These are phyloP conservation scores for Arctium minus DNA, from an alignment of 129 eudicot genomes.

Conservation along the genomic window DNA sequence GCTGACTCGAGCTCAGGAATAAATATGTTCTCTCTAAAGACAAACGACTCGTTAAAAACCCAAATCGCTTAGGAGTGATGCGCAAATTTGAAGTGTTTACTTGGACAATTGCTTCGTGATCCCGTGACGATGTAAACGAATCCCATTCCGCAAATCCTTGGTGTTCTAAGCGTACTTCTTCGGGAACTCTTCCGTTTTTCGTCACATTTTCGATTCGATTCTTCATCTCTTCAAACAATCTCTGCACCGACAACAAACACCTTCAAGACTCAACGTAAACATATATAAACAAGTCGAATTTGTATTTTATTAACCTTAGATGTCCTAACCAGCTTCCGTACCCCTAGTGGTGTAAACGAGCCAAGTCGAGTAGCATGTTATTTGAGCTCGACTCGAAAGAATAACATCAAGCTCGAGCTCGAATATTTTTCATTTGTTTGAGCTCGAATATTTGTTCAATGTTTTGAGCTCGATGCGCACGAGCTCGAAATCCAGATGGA, in stretches of 20 bases:
- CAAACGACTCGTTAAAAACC: neutral
- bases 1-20: neutral
- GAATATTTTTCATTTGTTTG: no score
- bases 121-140: constrained; percentile 41
- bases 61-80: neutral
- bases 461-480: no score
- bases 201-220: constrained; percentile 41
- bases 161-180: constrained; percentile 32
- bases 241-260: constrained; percentile 23
- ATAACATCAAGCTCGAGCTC: no score
- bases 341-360: no score
- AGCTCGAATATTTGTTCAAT: no score
- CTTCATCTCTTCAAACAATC: constrained; percentile 53
- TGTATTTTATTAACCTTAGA: neutral
- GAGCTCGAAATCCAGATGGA: no score
- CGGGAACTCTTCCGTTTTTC: constrained; percentile 37
- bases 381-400: no score
- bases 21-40: neutral
- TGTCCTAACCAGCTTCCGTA: neutral
- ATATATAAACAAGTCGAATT: neutral
- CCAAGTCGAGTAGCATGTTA: no score
- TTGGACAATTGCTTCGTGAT: constrained; percentile 58
- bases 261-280: neutral
- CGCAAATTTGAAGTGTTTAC: constrained; percentile 13
- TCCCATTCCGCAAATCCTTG: constrained; percentile 59